These are phyloP conservation scores for Globisporangium lucens DNA, from an alignment of 352 stramenopile species.

Conservation along the genomic window DNA sequence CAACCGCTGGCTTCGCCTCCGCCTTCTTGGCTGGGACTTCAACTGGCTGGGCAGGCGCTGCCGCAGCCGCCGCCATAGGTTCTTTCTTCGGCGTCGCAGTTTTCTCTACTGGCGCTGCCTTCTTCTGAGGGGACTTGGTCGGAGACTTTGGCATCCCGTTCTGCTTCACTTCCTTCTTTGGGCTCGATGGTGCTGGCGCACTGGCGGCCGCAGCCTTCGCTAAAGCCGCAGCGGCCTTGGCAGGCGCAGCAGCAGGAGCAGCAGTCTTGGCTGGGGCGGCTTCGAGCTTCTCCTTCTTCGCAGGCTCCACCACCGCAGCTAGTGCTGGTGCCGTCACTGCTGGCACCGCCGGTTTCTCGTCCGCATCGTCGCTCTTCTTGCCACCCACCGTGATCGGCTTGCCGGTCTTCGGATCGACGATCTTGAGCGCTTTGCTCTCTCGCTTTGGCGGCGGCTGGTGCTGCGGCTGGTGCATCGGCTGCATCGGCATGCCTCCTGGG, in stretches of 20 bases:
- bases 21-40: slow-evolving; percentile 9
- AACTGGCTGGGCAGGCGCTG: background rate
- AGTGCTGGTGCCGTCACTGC: background rate
- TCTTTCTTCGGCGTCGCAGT: slow-evolving; percentile 9
- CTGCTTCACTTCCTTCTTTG: slow-evolving; percentile 17
- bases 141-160: slow-evolving; percentile 18
- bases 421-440: slow-evolving; percentile 42
- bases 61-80: background rate
- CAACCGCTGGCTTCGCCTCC: slow-evolving; percentile 9
- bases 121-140: slow-evolving; percentile 25
- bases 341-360: background rate
- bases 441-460: slow-evolving; percentile 42
- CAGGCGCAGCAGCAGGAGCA: slow-evolving; percentile 6
- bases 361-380: slow-evolving; percentile 12
- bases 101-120: slow-evolving; percentile 1
- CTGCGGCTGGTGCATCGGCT: slow-evolving; percentile 19
- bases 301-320: slow-evolving; percentile 8
- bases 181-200: slow-evolving; percentile 10
- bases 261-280: slow-evolving; percentile 5
- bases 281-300: slow-evolving; percentile 14
- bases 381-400: slow-evolving; percentile 10
- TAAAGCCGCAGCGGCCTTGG: slow-evolving; percentile 10
- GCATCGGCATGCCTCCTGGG: slow-evolving; percentile 36
- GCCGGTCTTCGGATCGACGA: slow-evolving; percentile 23
- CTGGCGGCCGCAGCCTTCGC: slow-evolving; percentile 4